Percentiles rank a stretch among this genome's conserved stretches.
Conservation (phyloP, 169 alveolate genomes). For the Plasmodium malariae region DNA sequence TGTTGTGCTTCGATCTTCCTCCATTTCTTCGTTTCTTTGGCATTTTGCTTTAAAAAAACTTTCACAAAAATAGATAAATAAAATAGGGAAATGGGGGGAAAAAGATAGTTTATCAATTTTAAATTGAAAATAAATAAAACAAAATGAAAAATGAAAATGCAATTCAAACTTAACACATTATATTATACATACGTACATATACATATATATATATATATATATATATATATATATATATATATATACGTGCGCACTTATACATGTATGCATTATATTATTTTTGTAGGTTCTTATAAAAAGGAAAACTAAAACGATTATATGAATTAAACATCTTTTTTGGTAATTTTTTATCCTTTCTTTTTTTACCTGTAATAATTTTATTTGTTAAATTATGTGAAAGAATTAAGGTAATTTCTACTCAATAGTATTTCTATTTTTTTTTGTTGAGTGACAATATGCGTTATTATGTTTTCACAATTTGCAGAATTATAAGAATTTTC, state of each 20-base stretch:
- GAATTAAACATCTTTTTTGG: background rate
- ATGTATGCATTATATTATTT: too few relatives aligned
- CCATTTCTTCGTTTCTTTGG: conserved; percentile 99
- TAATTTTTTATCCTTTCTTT: background rate
- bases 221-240: background rate
- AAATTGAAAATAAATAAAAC: too few relatives aligned
- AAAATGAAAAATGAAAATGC: background rate
- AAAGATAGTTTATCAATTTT: too few relatives aligned
- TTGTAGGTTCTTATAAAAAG: too few relatives aligned
- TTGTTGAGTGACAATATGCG: too few relatives aligned
- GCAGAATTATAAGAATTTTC: too few relatives aligned
- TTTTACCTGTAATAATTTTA: background rate
- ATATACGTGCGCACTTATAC: background rate
- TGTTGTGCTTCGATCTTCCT: conserved; percentile 99
- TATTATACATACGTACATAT: background rate
- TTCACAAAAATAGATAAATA: background rate
- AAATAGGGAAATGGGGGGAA: background rate
- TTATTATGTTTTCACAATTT: too few relatives aligned
- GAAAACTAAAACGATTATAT: too few relatives aligned
- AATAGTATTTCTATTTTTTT: too few relatives aligned
- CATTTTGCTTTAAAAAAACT: conserved; percentile 86
- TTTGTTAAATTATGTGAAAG: background rate
- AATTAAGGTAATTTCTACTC: too few relatives aligned
- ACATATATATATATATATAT: background rate
- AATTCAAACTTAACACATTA: background rate